These are phyloP conservation scores for Leptographium lundbergii DNA, from an alignment of 2,329 filamentous ascomycete species.

Conservation along the genomic window DNA sequence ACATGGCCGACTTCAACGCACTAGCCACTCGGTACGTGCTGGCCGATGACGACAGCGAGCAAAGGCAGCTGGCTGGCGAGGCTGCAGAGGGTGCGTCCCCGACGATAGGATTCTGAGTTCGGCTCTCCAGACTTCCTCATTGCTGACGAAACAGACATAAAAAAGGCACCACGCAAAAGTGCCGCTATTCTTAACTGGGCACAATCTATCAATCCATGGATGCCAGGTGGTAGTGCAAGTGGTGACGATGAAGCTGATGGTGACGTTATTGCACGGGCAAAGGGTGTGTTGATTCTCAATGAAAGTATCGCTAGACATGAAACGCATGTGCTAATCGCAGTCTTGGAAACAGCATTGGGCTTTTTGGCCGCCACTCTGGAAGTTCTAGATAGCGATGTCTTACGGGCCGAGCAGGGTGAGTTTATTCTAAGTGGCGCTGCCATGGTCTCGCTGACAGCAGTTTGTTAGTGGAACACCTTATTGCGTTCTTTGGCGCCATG, in stretches of 20 bases:
- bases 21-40: slow-evolving; percentile 15
- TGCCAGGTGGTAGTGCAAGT: slow-evolving; percentile 14
- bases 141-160: slow-evolving; percentile 9
- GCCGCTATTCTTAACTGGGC: slow-evolving; percentile 14
- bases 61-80: slow-evolving; percentile 8
- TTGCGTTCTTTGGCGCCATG: slow-evolving; percentile 45
- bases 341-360: slow-evolving; percentile 31
- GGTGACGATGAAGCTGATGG: slow-evolving; percentile 15
- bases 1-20: slow-evolving; percentile 14
- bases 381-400: slow-evolving; percentile 28
- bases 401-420: slow-evolving; percentile 38
- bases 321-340: neutral
- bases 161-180: slow-evolving; percentile 11
- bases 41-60: slow-evolving; percentile 13
- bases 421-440: neutral
- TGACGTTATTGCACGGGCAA: slow-evolving; percentile 40
- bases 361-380: slow-evolving; percentile 43
- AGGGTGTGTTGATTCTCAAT: slow-evolving; percentile 21
- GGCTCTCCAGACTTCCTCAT: neutral
- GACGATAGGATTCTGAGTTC: neutral
- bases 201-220: slow-evolving; percentile 22
- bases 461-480: slow-evolving; percentile 16
- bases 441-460: neutral
- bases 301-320: neutral
- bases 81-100: slow-evolving; percentile 11